Percentiles rank a stretch among this genome's conserved stretches.
These are phyloP conservation scores for Sordariomycetes sp. DNA, from an alignment of 2,329 filamentous ascomycete species.

Conservation along the genomic window DNA sequence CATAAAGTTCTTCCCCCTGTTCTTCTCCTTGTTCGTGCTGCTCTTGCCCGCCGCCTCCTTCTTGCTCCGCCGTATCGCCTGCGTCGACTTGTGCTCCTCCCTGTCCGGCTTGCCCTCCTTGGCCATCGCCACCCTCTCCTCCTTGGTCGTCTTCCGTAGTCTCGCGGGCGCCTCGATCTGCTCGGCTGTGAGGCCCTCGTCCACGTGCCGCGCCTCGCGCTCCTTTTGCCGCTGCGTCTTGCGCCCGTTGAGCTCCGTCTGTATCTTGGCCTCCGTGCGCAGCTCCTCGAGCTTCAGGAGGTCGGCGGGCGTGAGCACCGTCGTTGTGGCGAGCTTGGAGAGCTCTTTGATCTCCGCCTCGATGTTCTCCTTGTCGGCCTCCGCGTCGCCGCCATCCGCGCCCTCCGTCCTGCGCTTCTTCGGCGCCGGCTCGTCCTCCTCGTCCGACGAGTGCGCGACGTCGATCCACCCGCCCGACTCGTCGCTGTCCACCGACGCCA, in stretches of 20 bases:
- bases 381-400: slow-evolving; percentile 21
- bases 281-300: slow-evolving; percentile 91
- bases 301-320: slow-evolving; percentile 90
- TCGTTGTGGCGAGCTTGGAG: slow-evolving; percentile 77
- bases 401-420: slow-evolving; percentile 27
- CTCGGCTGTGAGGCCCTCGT: slow-evolving; percentile 81
- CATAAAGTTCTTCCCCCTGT: slow-evolving; percentile 93
- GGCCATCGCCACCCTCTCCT: slow-evolving; percentile 76
- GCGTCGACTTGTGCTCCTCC: slow-evolving; percentile 74
- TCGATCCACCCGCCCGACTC: slow-evolving; percentile 90
- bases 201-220: slow-evolving; percentile 53
- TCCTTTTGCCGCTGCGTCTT: slow-evolving; percentile 36
- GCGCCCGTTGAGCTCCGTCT: slow-evolving; percentile 39
- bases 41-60: slow-evolving; percentile 88
- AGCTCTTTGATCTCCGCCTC: slow-evolving; percentile 38
- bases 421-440: slow-evolving; percentile 59
- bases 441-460: slow-evolving; percentile 74
- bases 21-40: slow-evolving; percentile 95
- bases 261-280: slow-evolving; percentile 60
- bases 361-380: slow-evolving; percentile 24
- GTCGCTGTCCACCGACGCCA: slow-evolving; percentile 46
- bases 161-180: slow-evolving; percentile 82
- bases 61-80: slow-evolving; percentile 75
- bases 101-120: slow-evolving; percentile 71
- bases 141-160: slow-evolving; percentile 76